Conservation (phyloP, 2,329 filamentous ascomycete genomes). For the Magnaporthiopsis poae region DNA sequence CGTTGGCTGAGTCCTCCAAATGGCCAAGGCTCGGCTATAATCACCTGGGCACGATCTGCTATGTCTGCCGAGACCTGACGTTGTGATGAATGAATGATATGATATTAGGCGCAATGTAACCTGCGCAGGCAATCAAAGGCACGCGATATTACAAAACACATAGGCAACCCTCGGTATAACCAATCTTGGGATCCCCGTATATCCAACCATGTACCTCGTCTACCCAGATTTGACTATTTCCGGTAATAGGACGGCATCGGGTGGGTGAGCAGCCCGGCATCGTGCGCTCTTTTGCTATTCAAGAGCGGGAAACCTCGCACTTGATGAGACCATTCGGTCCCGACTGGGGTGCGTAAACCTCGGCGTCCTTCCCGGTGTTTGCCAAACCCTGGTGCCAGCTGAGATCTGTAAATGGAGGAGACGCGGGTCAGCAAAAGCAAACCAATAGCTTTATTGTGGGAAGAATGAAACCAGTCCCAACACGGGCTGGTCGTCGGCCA, state of each 20-base stretch:
- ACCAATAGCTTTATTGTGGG: no score
- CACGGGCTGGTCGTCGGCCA: no score
- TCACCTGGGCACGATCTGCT: not conserved
- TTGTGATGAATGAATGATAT: not conserved
- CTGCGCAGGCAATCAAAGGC: not conserved
- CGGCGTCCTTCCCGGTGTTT: slow-evolving; percentile 91
- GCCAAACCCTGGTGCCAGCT: slow-evolving; percentile 93
- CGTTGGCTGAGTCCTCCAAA: not conserved
- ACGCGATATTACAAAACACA: not conserved
- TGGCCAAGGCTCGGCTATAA: not conserved
- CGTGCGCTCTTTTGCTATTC: not conserved
- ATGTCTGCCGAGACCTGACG: not conserved
- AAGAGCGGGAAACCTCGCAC: slow-evolving; percentile 65
- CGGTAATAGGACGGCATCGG: not conserved
- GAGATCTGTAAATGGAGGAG: slow-evolving; percentile 45
- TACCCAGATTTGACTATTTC: not conserved
- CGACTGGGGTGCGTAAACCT: slow-evolving; percentile 88
- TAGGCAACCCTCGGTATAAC: not conserved
- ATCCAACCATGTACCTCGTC: no score
- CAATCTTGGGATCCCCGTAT: no score
- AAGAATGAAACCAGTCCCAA: not conserved
- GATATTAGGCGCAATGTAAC: not conserved
- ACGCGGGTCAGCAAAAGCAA: not conserved
- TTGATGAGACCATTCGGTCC: slow-evolving; percentile 92
- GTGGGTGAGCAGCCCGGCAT: not conserved